Evolutionary conservation across 2,329 filamentous ascomycete genomes (phyloP).

Genomic region (Lanzia echinophila): DNA sequence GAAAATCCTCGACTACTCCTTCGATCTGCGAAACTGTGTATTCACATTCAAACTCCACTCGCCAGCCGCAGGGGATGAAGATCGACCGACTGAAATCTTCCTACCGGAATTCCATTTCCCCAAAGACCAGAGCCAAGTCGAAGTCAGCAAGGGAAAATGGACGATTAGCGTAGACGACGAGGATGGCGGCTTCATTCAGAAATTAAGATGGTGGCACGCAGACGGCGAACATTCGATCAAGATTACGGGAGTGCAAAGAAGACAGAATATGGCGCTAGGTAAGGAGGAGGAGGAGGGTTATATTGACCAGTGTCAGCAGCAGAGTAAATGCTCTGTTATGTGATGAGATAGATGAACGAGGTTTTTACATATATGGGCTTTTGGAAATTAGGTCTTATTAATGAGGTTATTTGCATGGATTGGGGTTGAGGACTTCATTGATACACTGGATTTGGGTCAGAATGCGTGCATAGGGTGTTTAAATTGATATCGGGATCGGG

Average conservation of each 20-base stretch:
- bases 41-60: conserved; percentile 69
- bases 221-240: conserved; percentile 76
- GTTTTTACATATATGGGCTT: neutral
- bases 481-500: too few species aligned
- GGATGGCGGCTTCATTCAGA: conserved; percentile 63
- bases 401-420: too few species aligned
- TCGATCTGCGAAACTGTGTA: conserved; percentile 72
- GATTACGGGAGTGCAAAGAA: conserved; percentile 66
- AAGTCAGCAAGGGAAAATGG: conserved; percentile 84
- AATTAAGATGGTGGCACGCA: conserved; percentile 86
- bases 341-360: neutral
- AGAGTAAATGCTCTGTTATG: conserved; percentile 25
- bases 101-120: conserved; percentile 93
- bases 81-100: conserved; percentile 72
- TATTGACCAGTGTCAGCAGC: conserved; percentile 56
- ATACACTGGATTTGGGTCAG: neutral
- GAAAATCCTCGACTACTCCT: conserved; percentile 62
- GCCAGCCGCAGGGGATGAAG: conserved; percentile 50
- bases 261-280: conserved; percentile 43
- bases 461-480: too few species aligned
- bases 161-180: conserved; percentile 69
- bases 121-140: conserved; percentile 60
- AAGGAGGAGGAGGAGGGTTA: conserved; percentile 68
- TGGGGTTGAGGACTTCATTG: neutral
- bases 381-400: neutral